These are phyloP conservation scores for Heterobasidion irregulare DNA, from an alignment of 1,284 basidiomycete species.

Conservation along the genomic window DNA sequence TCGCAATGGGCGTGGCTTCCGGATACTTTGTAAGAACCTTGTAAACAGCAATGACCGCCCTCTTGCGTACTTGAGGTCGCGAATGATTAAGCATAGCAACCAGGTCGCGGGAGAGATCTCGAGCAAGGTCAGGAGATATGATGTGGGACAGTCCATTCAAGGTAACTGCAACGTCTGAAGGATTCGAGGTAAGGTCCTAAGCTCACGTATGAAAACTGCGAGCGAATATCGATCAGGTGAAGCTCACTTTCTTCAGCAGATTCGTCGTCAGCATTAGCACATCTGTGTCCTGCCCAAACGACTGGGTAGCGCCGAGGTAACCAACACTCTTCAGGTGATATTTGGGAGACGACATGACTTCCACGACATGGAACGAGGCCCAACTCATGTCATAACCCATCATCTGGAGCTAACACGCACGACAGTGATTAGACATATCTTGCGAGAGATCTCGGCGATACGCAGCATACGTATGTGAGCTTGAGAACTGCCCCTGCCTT, in stretches of 20 bases:
- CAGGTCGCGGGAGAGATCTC: slow-evolving; percentile 84
- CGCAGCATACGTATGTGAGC: slow-evolving; percentile 86
- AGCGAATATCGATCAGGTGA: background rate
- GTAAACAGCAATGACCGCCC: slow-evolving; percentile 79
- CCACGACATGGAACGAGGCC: slow-evolving; percentile 92
- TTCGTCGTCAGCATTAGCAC: slow-evolving; percentile 98
- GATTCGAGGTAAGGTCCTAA: slow-evolving; percentile 78
- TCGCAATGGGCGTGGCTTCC: slow-evolving; percentile 60
- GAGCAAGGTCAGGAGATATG: slow-evolving; percentile 81
- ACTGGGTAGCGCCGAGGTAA: slow-evolving; percentile 91
- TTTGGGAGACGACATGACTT: slow-evolving; percentile 93
- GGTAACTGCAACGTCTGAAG: slow-evolving; percentile 73
- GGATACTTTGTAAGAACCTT: slow-evolving; percentile 76
- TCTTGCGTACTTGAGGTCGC: slow-evolving; percentile 80
- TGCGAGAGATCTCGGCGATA: background rate
- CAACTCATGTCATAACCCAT: slow-evolving; percentile 85
- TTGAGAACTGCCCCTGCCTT: slow-evolving; percentile 95
- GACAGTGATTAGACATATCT: slow-evolving; percentile 1
- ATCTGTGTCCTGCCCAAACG: slow-evolving; percentile 91
- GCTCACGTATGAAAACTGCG: background rate
- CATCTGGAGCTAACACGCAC: slow-evolving; percentile 75
- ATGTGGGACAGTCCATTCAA: slow-evolving; percentile 87
- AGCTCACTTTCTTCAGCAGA: slow-evolving; percentile 87
- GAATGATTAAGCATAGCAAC: slow-evolving; percentile 89
- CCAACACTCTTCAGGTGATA: slow-evolving; percentile 94